A percentile compares a stretch with the other conserved stretches of the same genome.
Conservation (phyloP, 192 early-diverging fungal species). For the Entomortierella lignicola region DNA sequence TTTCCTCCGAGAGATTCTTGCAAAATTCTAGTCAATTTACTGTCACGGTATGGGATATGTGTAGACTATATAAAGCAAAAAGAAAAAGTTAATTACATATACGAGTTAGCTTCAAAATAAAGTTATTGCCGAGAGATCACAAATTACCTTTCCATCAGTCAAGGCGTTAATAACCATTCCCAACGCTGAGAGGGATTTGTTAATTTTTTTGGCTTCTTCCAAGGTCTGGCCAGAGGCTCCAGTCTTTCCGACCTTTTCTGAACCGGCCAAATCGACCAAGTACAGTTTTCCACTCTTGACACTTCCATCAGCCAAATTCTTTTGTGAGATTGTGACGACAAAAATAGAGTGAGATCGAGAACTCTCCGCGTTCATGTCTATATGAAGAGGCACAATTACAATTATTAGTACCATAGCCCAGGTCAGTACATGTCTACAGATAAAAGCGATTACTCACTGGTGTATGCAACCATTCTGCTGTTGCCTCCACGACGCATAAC, state of each 20-base stretch:
- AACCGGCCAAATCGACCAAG: conserved; percentile 98
- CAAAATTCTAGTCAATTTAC: conserved; percentile 98
- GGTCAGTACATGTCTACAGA: neutral
- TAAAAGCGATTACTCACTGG: conserved; percentile 70
- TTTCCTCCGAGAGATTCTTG: conserved; percentile 99
- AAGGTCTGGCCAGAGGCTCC: conserved; percentile 98
- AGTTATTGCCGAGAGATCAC: too few species aligned
- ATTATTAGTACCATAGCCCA: too few species aligned
- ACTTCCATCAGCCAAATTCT: conserved; percentile 90
- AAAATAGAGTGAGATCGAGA: conserved; percentile 99
- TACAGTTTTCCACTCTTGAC: conserved; percentile 92
- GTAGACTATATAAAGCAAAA: conserved; percentile 71
- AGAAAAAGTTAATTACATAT: neutral
- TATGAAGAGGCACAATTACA: conserved; percentile 12
- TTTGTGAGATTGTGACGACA: conserved; percentile 94
- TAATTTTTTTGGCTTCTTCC: conserved; percentile 99
- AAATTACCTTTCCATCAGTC: conserved; percentile 96
- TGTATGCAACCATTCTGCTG: conserved; percentile 89
- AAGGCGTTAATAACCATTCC: conserved; percentile 99
- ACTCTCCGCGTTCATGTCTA: conserved; percentile 99
- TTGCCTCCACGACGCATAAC: conserved; percentile 94
- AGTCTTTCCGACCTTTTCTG: conserved; percentile 97
- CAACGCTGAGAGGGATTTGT: conserved; percentile 96
- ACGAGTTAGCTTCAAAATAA: too few species aligned
- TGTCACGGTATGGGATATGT: conserved; percentile 98